Evolutionary conservation across 345 rosid genomes (phyloP).

Genomic region (Salix dunnii): DNA sequence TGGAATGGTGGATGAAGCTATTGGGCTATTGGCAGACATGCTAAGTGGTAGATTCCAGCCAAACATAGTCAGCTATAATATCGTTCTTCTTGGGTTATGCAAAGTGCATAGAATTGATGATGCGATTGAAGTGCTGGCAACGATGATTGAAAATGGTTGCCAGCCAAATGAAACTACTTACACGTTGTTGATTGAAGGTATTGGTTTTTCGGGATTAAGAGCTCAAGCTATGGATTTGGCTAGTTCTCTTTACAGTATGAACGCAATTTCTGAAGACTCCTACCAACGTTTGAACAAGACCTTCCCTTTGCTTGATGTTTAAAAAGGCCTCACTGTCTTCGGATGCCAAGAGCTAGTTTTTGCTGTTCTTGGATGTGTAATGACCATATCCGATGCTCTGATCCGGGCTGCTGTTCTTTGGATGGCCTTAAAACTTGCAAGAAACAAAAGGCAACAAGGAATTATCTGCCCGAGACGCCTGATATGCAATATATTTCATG

Average conservation of each 20-base stretch:
- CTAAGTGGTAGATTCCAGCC: constrained; percentile 52
- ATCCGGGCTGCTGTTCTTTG: not conserved
- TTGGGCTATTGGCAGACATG: constrained; percentile 66
- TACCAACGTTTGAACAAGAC: constrained; percentile 53
- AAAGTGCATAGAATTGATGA: constrained; percentile 60
- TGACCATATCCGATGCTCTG: not conserved
- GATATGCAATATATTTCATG: not conserved
- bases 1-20: constrained; percentile 76
- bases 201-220: constrained; percentile 70
- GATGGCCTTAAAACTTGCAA: not conserved
- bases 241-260: constrained; percentile 36
- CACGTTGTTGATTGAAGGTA: constrained; percentile 58
- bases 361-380: not conserved
- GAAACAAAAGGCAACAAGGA: not conserved
- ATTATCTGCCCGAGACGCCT: not conserved
- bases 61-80: constrained; percentile 67
- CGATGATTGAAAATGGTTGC: constrained; percentile 63
- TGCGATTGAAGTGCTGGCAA: constrained; percentile 58
- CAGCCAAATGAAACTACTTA: constrained; percentile 79
- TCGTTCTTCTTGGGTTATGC: constrained; percentile 66
- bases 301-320: constrained; percentile 64
- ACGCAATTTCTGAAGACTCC: constrained; percentile 54
- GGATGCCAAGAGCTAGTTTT: constrained; percentile 27
- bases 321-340: constrained; percentile 38
- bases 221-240: constrained; percentile 76